These are phyloP conservation scores for Penicillium sp. DNA, from an alignment of 2,329 filamentous ascomycete genomes.

Conservation along the genomic window DNA sequence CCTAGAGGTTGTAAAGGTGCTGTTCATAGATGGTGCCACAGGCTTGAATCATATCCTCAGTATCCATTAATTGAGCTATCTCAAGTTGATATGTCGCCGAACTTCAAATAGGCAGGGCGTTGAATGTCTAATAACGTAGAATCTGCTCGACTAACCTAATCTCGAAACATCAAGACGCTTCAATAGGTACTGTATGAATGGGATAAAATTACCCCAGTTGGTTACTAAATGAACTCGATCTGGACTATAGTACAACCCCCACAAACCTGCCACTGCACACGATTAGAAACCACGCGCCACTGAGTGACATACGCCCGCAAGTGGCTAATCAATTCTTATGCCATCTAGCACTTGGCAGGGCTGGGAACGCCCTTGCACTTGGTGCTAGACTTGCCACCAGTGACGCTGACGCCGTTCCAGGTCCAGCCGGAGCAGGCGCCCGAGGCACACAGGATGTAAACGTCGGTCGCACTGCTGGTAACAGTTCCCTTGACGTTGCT, in stretches of 20 bases:
- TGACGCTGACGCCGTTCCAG: conserved; percentile 53
- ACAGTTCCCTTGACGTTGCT: conserved; percentile 37
- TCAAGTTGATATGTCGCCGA: no score
- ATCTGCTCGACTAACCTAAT: no score
- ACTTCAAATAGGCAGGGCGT: no score
- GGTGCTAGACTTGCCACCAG: conserved; percentile 53
- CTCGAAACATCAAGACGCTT: no score
- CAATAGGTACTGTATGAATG: no score
- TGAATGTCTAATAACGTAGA: no score
- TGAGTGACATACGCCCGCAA: background rate
- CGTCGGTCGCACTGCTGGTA: conserved; percentile 37
- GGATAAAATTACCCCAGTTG: no score
- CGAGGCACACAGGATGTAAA: conserved; percentile 59
- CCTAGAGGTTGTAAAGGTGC: no score
- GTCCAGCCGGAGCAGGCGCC: conserved; percentile 58
- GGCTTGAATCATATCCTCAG: no score
- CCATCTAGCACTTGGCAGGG: background rate
- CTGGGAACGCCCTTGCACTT: conserved; percentile 47
- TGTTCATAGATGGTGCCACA: no score
- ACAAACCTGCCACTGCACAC: background rate
- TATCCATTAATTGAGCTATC: no score
- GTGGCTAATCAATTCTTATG: no score
- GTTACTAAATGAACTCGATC: background rate
- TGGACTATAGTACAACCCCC: background rate
- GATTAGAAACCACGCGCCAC: background rate